Evolutionary conservation across 2,329 filamentous ascomycete genomes (phyloP).

Genomic region (Penicillium sp.): DNA sequence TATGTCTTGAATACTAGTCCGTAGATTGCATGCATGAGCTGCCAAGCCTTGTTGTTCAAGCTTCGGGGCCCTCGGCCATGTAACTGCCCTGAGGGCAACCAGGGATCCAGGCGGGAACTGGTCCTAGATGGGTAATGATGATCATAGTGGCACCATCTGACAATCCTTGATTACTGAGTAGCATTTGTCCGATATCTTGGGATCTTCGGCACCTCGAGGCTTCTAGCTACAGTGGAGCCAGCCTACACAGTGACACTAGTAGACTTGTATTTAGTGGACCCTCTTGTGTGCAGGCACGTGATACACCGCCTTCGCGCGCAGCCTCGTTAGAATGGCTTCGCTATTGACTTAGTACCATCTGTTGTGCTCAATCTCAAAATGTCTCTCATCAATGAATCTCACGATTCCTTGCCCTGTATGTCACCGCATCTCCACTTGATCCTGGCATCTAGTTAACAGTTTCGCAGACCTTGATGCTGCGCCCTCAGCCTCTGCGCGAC

Average conservation of each 20-base stretch:
- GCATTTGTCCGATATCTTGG: neutral
- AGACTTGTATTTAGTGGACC: neutral
- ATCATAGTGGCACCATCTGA: neutral
- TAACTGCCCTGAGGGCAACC: neutral
- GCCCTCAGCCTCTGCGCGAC: constrained; percentile 60
- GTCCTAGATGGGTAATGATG: neutral
- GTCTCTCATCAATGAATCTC: constrained; percentile 66
- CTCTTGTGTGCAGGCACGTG: constrained; percentile 2
- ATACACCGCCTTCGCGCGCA: neutral
- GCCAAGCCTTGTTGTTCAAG: neutral
- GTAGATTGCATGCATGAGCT: neutral
- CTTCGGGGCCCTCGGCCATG: neutral
- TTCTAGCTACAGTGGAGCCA: neutral
- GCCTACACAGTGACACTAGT: neutral
- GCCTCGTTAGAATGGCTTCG: neutral
- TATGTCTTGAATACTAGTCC: neutral
- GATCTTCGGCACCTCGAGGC: neutral
- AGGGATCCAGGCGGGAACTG: neutral
- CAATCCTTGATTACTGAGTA: neutral
- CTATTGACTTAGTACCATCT: neutral
- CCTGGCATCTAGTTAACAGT: constrained; percentile 13
- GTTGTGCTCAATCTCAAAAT: constrained; percentile 44
- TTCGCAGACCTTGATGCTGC: constrained; percentile 74
- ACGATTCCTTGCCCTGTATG: constrained; percentile 80
- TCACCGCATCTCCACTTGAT: neutral